These are phyloP conservation scores for Oldenlandia corymbosa DNA, from an alignment of 257 asterid genomes.

Conservation along the genomic window DNA sequence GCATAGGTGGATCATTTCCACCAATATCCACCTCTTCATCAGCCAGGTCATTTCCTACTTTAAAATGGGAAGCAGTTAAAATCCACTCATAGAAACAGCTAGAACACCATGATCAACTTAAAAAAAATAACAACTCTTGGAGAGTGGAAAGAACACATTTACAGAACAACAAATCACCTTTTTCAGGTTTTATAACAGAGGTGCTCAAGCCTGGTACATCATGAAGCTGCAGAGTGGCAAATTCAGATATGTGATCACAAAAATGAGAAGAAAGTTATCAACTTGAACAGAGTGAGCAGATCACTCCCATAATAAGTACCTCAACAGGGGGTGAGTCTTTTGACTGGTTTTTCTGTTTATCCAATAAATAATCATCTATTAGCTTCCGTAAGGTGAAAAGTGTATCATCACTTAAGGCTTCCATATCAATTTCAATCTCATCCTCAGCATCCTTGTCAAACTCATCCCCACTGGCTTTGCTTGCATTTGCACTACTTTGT, in stretches of 20 bases:
- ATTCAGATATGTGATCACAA: neutral
- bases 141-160: neutral
- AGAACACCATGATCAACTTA: neutral
- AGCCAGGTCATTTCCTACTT: conserved; percentile 48
- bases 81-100: neutral
- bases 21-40: conserved; percentile 83
- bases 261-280: conserved; percentile 6
- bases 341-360: conserved; percentile 46
- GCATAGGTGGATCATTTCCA: conserved; percentile 55
- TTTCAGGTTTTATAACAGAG: conserved; percentile 41
- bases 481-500: conserved; percentile 40
- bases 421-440: conserved; percentile 88
- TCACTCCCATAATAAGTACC: conserved; percentile 36
- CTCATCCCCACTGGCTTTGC: conserved; percentile 64
- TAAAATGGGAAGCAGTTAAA: neutral
- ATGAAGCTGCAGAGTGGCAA: conserved; percentile 39
- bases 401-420: conserved; percentile 55
- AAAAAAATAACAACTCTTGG: neutral
- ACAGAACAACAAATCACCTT: conserved; percentile 37
- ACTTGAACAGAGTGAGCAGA: neutral
- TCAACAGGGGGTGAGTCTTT: conserved; percentile 42
- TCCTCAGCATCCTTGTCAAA: conserved; percentile 46
- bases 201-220: conserved; percentile 53
- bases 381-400: conserved; percentile 61
- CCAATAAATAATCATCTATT: conserved; percentile 48